phyloP scores from a whole-genome alignment of 306 rosid species.

The Morella rubra region DNA sequence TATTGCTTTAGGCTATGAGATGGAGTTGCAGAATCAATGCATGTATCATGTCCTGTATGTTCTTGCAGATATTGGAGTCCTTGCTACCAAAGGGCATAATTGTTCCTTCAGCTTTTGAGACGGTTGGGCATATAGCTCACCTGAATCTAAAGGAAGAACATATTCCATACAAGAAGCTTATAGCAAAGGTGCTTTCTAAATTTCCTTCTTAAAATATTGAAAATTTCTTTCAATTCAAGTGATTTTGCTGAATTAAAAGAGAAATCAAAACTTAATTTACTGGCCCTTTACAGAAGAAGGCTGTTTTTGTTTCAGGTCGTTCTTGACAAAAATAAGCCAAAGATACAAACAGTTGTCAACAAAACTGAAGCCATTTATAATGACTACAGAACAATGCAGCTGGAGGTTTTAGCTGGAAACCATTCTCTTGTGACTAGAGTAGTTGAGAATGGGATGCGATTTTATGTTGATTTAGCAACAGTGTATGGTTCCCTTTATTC shows the following conservation, averaged over 20 bases:
- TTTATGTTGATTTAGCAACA: constrained; percentile 86
- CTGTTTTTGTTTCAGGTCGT: constrained; percentile 61
- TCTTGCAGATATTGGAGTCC: constrained; percentile 74
- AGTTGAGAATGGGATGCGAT: constrained; percentile 81
- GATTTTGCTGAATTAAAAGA: not conserved
- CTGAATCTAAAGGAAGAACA: constrained; percentile 87
- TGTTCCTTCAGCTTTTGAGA: constrained; percentile 80
- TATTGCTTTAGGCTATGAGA: not conserved
- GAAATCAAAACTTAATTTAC: not conserved
- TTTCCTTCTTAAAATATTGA: constrained; percentile 1
- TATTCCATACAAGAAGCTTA: constrained; percentile 74
- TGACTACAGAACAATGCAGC: constrained; percentile 95
- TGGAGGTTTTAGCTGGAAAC: constrained; percentile 93
- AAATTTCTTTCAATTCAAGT: constrained; percentile 5
- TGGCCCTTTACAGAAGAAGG: constrained; percentile 15
- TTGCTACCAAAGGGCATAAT: constrained; percentile 72
- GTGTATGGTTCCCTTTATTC: constrained; percentile 65
- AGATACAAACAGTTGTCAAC: constrained; percentile 85
- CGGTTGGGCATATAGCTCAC: constrained; percentile 91
- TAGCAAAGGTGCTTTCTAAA: constrained; percentile 64
- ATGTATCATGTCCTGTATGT: constrained; percentile 15
- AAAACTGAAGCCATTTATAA: constrained; percentile 77
- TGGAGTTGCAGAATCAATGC: constrained; percentile 4
- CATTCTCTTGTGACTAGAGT: constrained; percentile 87
- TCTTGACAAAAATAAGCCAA: constrained; percentile 88